A percentile compares a stretch with the other conserved stretches of the same genome.
These are phyloP conservation scores for Auricularia auricula-judae DNA, from an alignment of 768 basidiomycete species.

Conservation along the genomic window DNA sequence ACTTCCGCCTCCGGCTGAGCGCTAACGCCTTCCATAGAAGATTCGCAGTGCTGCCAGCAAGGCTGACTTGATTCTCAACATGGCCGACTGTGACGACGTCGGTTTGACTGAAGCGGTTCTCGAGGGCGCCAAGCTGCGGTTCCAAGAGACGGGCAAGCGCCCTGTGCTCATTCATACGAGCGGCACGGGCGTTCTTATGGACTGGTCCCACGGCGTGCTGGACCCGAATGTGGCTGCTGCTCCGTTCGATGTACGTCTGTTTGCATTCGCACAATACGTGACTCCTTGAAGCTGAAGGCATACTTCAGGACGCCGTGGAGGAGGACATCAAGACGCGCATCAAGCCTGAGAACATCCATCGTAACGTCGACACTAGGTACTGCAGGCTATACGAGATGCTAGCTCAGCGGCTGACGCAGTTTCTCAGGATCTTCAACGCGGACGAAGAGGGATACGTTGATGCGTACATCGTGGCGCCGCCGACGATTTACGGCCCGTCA, in stretches of 20 bases:
- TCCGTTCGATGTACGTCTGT: background rate
- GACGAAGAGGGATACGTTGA: background rate
- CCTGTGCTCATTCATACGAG: background rate
- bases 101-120: background rate
- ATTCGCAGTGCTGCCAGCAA: background rate
- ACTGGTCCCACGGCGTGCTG: background rate
- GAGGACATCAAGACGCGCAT: conserved; percentile 5
- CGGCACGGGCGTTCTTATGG: background rate
- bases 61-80: background rate
- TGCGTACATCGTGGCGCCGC: conserved; percentile 2
- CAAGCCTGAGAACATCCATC: conserved; percentile 1
- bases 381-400: background rate
- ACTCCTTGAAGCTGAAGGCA: background rate
- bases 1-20: background rate
- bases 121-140: background rate
- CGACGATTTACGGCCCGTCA: background rate
- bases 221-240: background rate
- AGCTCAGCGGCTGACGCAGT: background rate
- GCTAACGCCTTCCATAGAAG: background rate
- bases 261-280: no score
- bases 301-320: background rate
- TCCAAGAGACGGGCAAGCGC: background rate
- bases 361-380: background rate
- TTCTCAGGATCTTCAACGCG: background rate
- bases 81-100: background rate